Evolutionary conservation across 2,329 filamentous ascomycete species (phyloP), one percentile per base, ranked within the genome.

Genomic region (Aureobasidium subglaciale): DNA sequence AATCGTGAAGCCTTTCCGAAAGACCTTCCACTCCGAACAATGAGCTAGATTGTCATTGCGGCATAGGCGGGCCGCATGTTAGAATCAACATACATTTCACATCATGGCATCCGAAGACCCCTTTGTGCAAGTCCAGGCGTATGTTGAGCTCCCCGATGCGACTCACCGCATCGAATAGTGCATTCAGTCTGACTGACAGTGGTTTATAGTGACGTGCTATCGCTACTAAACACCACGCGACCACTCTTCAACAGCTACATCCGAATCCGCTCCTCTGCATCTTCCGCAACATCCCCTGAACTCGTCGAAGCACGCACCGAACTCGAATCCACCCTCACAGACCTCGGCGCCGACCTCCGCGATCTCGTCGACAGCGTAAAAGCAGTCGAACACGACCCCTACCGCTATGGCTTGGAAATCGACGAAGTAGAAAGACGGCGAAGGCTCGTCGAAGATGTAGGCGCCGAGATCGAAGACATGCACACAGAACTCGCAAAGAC

Each of bases 211-310:
- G 93, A 99, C 74, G 89, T 97, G 63, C 85, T 95, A 62, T 76
- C 84, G 60, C 87, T 95, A 59, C 84, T 99, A 61, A 81, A 86
- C 62, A 83, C 83, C 13, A 87, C 89, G 53, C 86, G 92, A 9
- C 86, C 91, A 52, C 84, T 96, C 56, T 96, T 96, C 78, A 85
- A 88, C 61, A 96, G 91, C 15, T 99, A 96, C 76, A 82, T 96
- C 40, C 92, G 93, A 68, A 99, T 99, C 74, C 89, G 90, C 67
- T 93, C 90, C 42, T 85, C 95, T 24, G 82, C 85, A 58, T 85
- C 85, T 37, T 80, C 82, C 8, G 74, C 85, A 13, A 78, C 78
- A 40, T 91, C 88, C 16, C 90, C 90, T 11, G 82, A 86, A 69
- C 79, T 85, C 16, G 71, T 77, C 41, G 82, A 85, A 73, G 78